Conservation (phyloP, 306 rosid genomes). For the Ammopiptanthus mongolicus region DNA sequence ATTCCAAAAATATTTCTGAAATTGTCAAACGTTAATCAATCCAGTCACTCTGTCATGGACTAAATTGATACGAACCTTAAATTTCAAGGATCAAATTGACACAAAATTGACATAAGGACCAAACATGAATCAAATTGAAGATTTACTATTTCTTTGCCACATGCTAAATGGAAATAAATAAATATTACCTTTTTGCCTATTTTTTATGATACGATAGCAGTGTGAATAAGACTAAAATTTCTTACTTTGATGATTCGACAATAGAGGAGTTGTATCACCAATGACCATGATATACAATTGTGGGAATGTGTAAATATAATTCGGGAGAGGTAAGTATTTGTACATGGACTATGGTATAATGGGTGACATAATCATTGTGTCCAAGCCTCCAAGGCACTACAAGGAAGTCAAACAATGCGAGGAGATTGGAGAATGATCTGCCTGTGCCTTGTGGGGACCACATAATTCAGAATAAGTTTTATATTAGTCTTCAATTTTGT, state of each 20-base stretch:
- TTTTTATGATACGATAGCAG: not conserved
- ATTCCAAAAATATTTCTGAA: too few species aligned
- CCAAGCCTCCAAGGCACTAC: not conserved
- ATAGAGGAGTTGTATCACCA: not conserved
- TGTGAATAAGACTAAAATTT: not conserved
- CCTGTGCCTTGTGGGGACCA: conserved; percentile 2
- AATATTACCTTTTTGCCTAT: not conserved
- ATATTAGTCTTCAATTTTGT: too few species aligned
- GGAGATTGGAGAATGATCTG: conserved; percentile 11
- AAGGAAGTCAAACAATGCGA: conserved; percentile 17
- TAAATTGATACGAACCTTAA: too few species aligned
- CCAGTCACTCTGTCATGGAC: too few species aligned
- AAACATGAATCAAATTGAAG: too few species aligned
- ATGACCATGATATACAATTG: not conserved
- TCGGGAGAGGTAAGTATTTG: not conserved
- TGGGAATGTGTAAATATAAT: not conserved
- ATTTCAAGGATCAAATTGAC: too few species aligned
- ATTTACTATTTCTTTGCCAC: too few species aligned
- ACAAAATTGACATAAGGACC: too few species aligned
- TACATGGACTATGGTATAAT: not conserved
- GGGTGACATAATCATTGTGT: conserved; percentile 23
- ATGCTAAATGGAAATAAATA: too few species aligned
- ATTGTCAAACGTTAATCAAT: too few species aligned
- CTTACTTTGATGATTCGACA: not conserved
- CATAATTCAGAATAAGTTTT: not conserved